phyloP scores from a whole-genome alignment of 306 rosid genomes.

The Casuarina glauca region DNA sequence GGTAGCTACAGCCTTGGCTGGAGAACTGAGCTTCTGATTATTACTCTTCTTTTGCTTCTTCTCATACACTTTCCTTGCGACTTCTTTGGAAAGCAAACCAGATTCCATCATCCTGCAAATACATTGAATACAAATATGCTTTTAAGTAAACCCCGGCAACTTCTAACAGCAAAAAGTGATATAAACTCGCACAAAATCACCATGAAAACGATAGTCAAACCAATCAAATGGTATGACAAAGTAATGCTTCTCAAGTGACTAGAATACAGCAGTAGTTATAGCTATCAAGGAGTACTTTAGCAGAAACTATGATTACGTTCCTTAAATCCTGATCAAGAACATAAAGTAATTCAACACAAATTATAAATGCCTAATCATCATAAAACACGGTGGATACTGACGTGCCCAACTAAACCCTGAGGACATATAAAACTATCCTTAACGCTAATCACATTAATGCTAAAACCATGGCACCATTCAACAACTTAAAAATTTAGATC shows the following conservation, averaged over 20 bases:
- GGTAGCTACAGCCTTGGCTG: conserved; percentile 35
- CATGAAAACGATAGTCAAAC: not conserved
- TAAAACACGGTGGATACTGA: no score
- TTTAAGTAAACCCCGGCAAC: not conserved
- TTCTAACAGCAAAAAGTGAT: not conserved
- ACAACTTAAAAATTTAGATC: not conserved
- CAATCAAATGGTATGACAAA: not conserved
- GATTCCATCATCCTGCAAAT: conserved; percentile 88
- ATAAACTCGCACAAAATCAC: not conserved
- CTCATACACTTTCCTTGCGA: conserved; percentile 59
- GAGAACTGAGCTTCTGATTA: conserved; percentile 54
- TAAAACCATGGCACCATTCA: not conserved
- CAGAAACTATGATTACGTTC: not conserved
- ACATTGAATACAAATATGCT: conserved; percentile 13
- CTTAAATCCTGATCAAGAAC: not conserved
- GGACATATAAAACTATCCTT: not conserved
- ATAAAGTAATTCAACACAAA: not conserved
- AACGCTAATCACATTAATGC: not conserved
- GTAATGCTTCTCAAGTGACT: not conserved
- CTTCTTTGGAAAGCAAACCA: conserved; percentile 72
- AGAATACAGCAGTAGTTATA: not conserved
- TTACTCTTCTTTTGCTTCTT: conserved; percentile 57
- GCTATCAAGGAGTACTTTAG: not conserved
- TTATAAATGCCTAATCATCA: not conserved
- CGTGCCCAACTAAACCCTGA: not conserved